Base-by-base conservation (phyloP, 768 basidiomycete species). In the Boletellus ananas region DNA sequence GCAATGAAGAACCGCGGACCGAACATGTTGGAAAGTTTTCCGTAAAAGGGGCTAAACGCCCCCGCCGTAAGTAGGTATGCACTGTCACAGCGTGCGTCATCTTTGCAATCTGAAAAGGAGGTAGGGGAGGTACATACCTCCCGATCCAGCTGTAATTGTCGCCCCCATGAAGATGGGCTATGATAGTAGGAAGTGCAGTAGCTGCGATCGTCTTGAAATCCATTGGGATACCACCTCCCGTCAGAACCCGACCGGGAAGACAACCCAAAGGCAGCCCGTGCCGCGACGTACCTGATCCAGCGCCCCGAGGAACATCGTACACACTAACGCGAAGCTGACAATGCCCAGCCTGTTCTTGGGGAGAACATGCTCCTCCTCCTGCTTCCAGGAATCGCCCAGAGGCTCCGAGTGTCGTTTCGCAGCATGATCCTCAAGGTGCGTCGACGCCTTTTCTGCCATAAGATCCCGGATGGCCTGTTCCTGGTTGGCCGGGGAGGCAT, bases 111-210 rank as follows among this genome's bases (percentile, higher is more conserved):
- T n/a, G n/a, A n/a, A n/a, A n/a, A n/a, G n/a, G n/a, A n/a, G n/a
- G n/a, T n/a, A n/a, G n/a, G n/a, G n/a, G n/a, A n/a, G n/a, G n/a
- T n/a, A 64, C 74, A 14, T 45, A 82, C 85, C 77, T 83, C 49
- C 84, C 84, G 34, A 88, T 83, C 87, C 87, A 89, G 44, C 83
- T 80, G 54, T 89, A 88, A 34, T 72, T 72, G 13, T 64, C 74
- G 6, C 81, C 83, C 23, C 81, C 85, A 38, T 83, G 80, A 0
- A 89, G 74, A 20, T 84, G 62, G n/a, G 59, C 64, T 11, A 86
- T 82, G 43, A 90, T 88, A 0, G 84, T 87, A 1, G 87, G 86
- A 27, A 89, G 68, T n/a, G 87, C 86, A 7, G 86, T 88, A 10
- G 85, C 80, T 11, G 87, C 80, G 50, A 84, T 83, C 14, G 80